Evolutionary conservation across 2,329 filamentous ascomycete genomes (phyloP), one percentile per base, ranked within the genome.

Genomic region (Lasiodiplodia gonubiensis): DNA sequence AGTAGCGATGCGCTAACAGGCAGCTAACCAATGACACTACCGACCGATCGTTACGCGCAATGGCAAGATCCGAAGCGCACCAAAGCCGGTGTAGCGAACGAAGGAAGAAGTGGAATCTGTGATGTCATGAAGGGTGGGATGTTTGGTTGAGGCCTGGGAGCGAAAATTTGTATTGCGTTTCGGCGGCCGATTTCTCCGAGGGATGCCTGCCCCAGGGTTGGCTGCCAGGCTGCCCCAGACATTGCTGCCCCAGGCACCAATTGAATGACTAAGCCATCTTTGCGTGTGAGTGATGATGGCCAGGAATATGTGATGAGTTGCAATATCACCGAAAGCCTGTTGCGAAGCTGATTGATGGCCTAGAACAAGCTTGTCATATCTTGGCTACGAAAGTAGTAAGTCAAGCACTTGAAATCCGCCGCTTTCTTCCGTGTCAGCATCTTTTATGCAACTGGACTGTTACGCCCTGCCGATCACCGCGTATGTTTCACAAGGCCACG

Each of bases 81-180:
- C 30, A 33, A 33, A 33, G 30, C 30, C 30, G 30, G 10, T 33
- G 30, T 8, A 6, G 8, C 10, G 30, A 33, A 33, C 30, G 30
- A 33, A 33, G 6, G 27, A 33, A 30, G 27, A 53, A 55, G 53
- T 35, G 35, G 53, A 16, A n/a, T 18, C 11, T 35, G 30, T 30
- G 21, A n/a, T 30, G 23, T 18, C 4, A 11, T 51, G 11, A n/a
- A 51, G 18, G 4, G 27, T 12, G 33, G 18, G 3, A 18, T 18
- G 10, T 18, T 18, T 37, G 27, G 53, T 8, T 12, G 30, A 35
- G 53, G 10, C 27, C 18, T n/a, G 30, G 12, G 16, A 27, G 30
- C 30, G 30, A 55, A 55, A 55, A 21, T 55, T 39, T 55, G 30
- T 55, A n/a, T n/a, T 37, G 53, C 30, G 30, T n/a, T 4, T 55